phyloP scores from a whole-genome alignment of 306 rosid species.

The Rubus idaeus region DNA sequence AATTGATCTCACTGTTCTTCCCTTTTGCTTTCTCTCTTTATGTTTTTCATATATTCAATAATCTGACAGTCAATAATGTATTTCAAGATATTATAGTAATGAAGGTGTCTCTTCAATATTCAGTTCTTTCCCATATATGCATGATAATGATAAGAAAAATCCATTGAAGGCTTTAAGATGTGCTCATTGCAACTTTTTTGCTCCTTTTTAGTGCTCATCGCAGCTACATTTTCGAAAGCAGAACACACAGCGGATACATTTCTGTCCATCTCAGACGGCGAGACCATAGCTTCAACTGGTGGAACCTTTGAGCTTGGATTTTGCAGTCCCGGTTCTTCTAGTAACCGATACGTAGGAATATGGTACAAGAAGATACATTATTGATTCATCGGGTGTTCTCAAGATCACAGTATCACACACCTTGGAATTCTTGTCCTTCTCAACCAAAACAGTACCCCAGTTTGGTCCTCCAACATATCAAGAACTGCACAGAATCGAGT shows the following conservation, averaged over 20 bases:
- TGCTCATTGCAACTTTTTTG: not conserved
- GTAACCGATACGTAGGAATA: constrained; percentile 18
- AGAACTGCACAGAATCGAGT: constrained; percentile 3
- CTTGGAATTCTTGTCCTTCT: constrained; percentile 12
- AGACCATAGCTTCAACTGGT: constrained; percentile 17
- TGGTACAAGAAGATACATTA: constrained; percentile 20
- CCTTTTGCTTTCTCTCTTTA: no score
- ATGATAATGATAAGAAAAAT: no score
- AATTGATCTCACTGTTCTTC: no score
- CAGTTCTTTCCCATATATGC: not conserved
- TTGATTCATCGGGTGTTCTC: constrained; percentile 8
- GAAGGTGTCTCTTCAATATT: not conserved
- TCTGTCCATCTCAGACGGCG: constrained; percentile 13
- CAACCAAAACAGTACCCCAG: not conserved
- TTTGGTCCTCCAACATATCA: constrained; percentile 20
- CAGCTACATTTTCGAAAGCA: not conserved
- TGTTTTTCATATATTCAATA: no score
- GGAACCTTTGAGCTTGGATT: constrained; percentile 23
- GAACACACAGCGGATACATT: not conserved
- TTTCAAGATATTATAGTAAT: not conserved
- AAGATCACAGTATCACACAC: not conserved
- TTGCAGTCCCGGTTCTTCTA: constrained; percentile 13
- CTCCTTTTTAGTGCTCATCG: not conserved
- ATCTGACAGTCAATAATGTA: no score
- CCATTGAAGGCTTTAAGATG: constrained; percentile 3